phyloP scores from a whole-genome alignment of 345 rosid species.

The Turnera subulata region DNA sequence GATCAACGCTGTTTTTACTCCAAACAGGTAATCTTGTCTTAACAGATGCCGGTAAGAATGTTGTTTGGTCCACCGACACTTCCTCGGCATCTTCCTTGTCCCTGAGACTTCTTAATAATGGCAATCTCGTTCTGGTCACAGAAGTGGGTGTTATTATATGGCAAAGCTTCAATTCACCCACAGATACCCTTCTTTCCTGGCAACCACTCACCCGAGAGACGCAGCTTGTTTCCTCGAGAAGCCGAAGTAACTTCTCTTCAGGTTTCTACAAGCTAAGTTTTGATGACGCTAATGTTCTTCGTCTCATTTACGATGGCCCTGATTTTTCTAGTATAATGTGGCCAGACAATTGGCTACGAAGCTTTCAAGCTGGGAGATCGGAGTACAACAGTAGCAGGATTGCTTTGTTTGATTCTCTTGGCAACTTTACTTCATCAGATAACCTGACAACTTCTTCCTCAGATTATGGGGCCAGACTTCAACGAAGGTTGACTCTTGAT shows the following conservation, averaged over 20 bases:
- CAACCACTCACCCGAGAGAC: constrained; percentile 26
- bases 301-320: constrained; percentile 22
- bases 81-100: not conserved
- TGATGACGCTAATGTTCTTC: constrained; percentile 23
- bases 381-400: constrained; percentile 25
- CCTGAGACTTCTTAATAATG: constrained; percentile 17
- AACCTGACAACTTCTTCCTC: constrained; percentile 3
- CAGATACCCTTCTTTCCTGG: constrained; percentile 42
- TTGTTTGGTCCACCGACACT: constrained; percentile 22
- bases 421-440: constrained; percentile 29
- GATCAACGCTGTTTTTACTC: constrained; percentile 26
- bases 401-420: constrained; percentile 21
- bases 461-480: constrained; percentile 18
- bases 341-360: constrained; percentile 10
- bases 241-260: constrained; percentile 22
- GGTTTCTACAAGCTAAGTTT: constrained; percentile 27
- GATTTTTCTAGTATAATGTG: constrained; percentile 27
- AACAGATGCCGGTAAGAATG: constrained; percentile 19
- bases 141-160: constrained; percentile 9
- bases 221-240: constrained; percentile 26
- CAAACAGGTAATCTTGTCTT: constrained; percentile 19
- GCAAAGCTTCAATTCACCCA: constrained; percentile 36
- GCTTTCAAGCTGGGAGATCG: not conserved
- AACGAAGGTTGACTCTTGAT: constrained; percentile 33
- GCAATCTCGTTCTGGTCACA: constrained; percentile 25